phyloP scores from a whole-genome alignment of 371 early-diverging fungal genomes.

The Mucor irregularis region DNA sequence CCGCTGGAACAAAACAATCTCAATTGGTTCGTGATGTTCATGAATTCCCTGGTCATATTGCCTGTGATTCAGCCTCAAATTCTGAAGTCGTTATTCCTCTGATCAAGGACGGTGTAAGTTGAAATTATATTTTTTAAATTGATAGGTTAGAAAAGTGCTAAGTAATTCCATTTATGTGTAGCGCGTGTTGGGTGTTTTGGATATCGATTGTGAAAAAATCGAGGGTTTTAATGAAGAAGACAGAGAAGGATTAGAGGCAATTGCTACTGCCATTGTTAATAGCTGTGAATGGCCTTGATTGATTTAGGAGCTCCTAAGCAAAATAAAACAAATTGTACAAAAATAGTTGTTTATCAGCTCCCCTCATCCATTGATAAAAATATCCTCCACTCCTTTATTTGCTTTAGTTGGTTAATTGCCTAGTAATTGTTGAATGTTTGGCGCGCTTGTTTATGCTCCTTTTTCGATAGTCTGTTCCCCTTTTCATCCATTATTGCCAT shows the following conservation, averaged over 20 bases:
- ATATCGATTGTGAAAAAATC: slow-evolving; percentile 77
- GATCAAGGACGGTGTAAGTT: slow-evolving; percentile 49
- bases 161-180: slow-evolving; percentile 13
- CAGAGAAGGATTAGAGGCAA: slow-evolving; percentile 66
- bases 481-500: neutral
- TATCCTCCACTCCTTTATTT: neutral
- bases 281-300: slow-evolving; percentile 58
- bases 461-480: neutral
- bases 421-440: no score
- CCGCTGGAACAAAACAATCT: slow-evolving; percentile 56
- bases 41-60: slow-evolving; percentile 88
- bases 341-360: slow-evolving; percentile 1
- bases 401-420: neutral
- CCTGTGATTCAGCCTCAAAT: slow-evolving; percentile 86
- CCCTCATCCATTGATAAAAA: no score
- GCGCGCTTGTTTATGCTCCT: neutral
- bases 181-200: slow-evolving; percentile 79
- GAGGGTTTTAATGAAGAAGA: slow-evolving; percentile 83
- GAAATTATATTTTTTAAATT: slow-evolving; percentile 3
- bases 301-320: no score
- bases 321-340: neutral
- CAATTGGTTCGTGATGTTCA: slow-evolving; percentile 80
- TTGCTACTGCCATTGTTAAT: slow-evolving; percentile 64
- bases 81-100: slow-evolving; percentile 93
- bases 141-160: neutral